A percentile compares a stretch with the other conserved stretches of the same genome.
Conservation (phyloP, 192 early-diverging fungal genomes). For the Backusella parvicylindrica region DNA sequence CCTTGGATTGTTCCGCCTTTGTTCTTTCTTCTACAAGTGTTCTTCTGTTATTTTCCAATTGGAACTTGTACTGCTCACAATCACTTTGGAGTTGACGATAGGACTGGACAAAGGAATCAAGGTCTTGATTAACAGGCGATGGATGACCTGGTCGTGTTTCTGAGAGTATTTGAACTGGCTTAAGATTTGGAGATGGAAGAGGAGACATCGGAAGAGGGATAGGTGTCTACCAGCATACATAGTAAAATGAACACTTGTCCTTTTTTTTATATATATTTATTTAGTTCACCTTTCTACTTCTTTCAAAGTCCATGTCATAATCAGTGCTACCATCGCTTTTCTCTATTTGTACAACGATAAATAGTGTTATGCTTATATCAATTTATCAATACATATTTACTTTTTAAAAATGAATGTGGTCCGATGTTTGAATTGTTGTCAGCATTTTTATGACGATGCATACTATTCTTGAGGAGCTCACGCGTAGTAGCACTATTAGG, state of each 20-base stretch:
- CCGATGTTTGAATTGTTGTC: not conserved
- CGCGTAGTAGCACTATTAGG: not conserved
- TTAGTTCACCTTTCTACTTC: not conserved
- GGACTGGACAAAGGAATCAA: not conserved
- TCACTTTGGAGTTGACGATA: not conserved
- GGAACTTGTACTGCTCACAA: not conserved
- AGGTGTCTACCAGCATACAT: no score
- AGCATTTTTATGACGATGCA: not conserved
- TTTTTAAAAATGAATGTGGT: not conserved
- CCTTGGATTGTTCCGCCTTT: not conserved
- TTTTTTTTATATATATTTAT: not conserved
- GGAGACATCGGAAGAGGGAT: not conserved
- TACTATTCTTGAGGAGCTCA: not conserved
- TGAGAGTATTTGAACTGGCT: not conserved
- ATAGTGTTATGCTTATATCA: not conserved
- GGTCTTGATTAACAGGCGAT: not conserved
- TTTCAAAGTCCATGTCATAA: not conserved
- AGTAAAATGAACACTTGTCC: no score
- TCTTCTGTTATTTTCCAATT: not conserved
- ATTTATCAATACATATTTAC: not conserved
- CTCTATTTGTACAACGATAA: not conserved
- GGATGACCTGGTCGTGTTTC: not conserved
- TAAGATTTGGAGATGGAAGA: not conserved
- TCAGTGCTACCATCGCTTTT: not conserved
- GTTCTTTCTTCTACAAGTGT: not conserved